Base-by-base conservation (phyloP, 2,329 filamentous ascomycete species). In the Nigrospora osmanthi region DNA sequence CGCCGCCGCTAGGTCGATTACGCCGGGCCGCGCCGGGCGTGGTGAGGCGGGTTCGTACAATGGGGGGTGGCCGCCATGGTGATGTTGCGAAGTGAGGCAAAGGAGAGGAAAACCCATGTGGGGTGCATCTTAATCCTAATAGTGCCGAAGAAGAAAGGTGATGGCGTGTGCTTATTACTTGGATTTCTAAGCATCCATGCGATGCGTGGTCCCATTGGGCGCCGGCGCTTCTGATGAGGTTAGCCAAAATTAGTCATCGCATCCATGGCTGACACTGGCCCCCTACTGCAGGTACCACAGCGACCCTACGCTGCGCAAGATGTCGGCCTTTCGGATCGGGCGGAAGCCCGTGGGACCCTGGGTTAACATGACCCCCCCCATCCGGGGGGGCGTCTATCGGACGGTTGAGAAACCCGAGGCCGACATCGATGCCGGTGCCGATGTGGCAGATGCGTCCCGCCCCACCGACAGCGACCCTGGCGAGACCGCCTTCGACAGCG, bases 281-380 rank as follows among this genome's bases (percentile, higher is more conserved):
- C 14, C 45, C 38, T 43, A 37, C 53, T 57, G 46, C 64, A 82
- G 79, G 51, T 82, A 80, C 60, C 80, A 83, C 57, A 72, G 69
- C 35, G 62, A 65, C 35, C 62, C 67, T 44, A 77, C 77, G 13
- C 59, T 80, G 30, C 65, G 68, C 40, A 73, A 71, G 42, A 81
- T 83, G 76, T 75, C 72, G 58, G 70, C 72, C 53, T 81, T 73
- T 62, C 76, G 75, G 53, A 79, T 83, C 53, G 80, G 78, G 53
- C 73, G 71, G 54, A 73, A 70, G 56, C 66, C 75, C 39, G 56
- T 63, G 44, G 69, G 73, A 49, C 70, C 70, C 34, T 83, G 79
- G 79, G 61, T 64, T 48, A 80, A 79, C 62, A 67, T 73, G 52
- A 73, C 71, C 52, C 79, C 80, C 45, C 80, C 80, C 51, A 81